Percentiles rank a stretch among this genome's conserved stretches.
Conservation (phyloP, 495 filamentous ascomycete genomes). For the Daldinia concentrica region DNA sequence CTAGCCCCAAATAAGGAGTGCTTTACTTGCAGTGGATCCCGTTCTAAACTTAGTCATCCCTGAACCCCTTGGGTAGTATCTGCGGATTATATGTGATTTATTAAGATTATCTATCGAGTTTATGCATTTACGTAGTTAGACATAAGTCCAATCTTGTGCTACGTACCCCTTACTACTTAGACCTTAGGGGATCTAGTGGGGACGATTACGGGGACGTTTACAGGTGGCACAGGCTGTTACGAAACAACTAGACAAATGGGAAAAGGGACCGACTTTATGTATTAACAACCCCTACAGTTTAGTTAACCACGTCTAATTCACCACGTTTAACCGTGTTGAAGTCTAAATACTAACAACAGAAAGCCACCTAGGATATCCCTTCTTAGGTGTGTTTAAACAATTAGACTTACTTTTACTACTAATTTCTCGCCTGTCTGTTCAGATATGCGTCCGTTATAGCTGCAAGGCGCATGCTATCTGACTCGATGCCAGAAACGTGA, state of each 20-base stretch:
- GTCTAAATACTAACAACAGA: conserved; percentile 1
- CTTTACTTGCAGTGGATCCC: not conserved
- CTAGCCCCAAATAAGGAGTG: conserved; percentile 10
- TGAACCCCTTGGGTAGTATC: not conserved
- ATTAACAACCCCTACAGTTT: conserved; percentile 13
- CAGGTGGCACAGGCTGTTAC: conserved; percentile 42
- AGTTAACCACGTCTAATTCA: conserved; percentile 7
- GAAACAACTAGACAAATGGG: conserved; percentile 21
- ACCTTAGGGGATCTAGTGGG: conserved; percentile 34
- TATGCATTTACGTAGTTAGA: not conserved
- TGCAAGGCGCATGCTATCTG: conserved; percentile 38
- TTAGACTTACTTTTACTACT: conserved; percentile 15
- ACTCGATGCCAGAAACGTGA: conserved; percentile 43
- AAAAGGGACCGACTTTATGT: conserved; percentile 5
- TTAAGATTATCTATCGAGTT: not conserved
- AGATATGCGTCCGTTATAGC: conserved; percentile 45
- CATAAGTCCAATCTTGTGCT: not conserved
- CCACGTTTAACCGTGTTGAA: conserved; percentile 18
- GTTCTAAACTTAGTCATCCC: conserved; percentile 20
- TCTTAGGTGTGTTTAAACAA: conserved; percentile 8
- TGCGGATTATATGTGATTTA: not conserved
- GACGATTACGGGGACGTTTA: conserved; percentile 33
- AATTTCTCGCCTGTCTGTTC: not conserved
- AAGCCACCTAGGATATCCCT: conserved; percentile 7
- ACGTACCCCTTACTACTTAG: not conserved